A percentile compares a stretch with the other conserved stretches of the same genome.
phyloP scores from a whole-genome alignment of 768 basidiomycete species.

The Ephemerocybe angulata region DNA sequence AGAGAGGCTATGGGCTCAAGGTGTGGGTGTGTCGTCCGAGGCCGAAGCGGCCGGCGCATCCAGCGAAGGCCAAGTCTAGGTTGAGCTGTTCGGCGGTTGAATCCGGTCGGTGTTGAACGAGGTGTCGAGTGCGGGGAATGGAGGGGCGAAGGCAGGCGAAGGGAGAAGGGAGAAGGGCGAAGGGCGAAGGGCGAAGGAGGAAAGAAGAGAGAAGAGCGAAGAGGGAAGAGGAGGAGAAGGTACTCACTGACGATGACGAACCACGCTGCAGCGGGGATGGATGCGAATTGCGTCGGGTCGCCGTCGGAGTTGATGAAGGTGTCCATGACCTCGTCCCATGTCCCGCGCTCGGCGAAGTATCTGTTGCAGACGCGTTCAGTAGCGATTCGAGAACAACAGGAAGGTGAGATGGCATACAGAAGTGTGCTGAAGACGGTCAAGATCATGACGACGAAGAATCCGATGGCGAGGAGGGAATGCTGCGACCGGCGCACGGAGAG shows the following conservation, averaged over 20 bases:
- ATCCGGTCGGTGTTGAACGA: conserved; percentile 87
- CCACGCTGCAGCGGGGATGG: too few relatives aligned
- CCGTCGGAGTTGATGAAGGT: too few relatives aligned
- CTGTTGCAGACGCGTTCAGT: too few relatives aligned
- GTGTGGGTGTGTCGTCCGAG: background rate
- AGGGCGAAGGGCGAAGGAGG: background rate
- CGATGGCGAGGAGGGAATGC: conserved; percentile 81
- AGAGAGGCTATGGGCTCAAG: background rate
- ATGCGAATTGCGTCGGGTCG: too few relatives aligned
- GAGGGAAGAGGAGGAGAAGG: background rate
- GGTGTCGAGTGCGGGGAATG: conserved; percentile 47
- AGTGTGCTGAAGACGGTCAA: conserved; percentile 86
- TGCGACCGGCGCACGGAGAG: conserved; percentile 81
- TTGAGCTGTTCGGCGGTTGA: conserved; percentile 74
- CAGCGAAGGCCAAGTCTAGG: too few relatives aligned
- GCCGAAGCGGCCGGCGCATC: conserved; percentile 44
- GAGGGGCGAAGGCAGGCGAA: background rate
- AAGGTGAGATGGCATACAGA: conserved; percentile 42
- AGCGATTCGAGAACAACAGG: too few relatives aligned
- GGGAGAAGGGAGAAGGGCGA: background rate
- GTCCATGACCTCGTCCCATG: too few relatives aligned
- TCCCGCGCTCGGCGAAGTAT: too few relatives aligned
- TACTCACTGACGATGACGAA: too few relatives aligned
- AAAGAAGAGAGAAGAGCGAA: background rate
- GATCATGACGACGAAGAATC: conserved; percentile 86